Evolutionary conservation across 148 eudicot species (phyloP).

Genomic region (Drosera capensis): DNA sequence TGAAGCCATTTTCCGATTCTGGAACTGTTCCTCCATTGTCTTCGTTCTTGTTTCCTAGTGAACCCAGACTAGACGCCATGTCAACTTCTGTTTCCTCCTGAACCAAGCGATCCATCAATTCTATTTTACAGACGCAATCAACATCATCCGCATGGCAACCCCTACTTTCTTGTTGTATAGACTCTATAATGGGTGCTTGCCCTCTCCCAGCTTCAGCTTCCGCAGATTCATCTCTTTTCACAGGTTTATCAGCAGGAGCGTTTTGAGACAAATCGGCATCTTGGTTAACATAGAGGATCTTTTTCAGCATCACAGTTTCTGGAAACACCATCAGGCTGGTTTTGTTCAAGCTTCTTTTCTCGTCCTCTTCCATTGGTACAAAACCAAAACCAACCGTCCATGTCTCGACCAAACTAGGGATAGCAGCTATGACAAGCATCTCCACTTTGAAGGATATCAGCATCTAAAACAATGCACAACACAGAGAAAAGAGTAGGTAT

Average conservation of each 20-base stretch:
- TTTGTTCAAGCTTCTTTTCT: constrained; percentile 43
- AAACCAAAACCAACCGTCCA: constrained; percentile 92
- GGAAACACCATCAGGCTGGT: constrained; percentile 92
- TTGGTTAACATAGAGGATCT: constrained; percentile 26
- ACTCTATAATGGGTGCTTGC: constrained; percentile 4
- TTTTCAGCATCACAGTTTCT: constrained; percentile 80
- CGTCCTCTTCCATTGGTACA: constrained; percentile 47
- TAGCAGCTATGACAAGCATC: constrained; percentile 81
- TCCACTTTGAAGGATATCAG: constrained; percentile 70
- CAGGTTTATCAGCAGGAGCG: constrained; percentile 9
- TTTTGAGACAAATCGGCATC: constrained; percentile 10
- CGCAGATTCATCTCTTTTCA: constrained; percentile 8
- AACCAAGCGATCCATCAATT: not conserved
- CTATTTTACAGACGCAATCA: not conserved
- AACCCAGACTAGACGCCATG: too few relatives aligned
- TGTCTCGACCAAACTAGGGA: constrained; percentile 66
- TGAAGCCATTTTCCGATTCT: not conserved
- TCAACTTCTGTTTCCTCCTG: too few relatives aligned
- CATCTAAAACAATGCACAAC: constrained; percentile 26
- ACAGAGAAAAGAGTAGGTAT: not conserved
- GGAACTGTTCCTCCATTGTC: constrained; percentile 1
- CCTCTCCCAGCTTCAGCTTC: constrained; percentile 5
- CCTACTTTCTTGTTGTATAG: not conserved
- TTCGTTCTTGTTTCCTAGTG: not conserved
- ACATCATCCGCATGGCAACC: not conserved